Conservation (phyloP, 2,329 filamentous ascomycete genomes). For the Achaetomium macrosporum region DNA sequence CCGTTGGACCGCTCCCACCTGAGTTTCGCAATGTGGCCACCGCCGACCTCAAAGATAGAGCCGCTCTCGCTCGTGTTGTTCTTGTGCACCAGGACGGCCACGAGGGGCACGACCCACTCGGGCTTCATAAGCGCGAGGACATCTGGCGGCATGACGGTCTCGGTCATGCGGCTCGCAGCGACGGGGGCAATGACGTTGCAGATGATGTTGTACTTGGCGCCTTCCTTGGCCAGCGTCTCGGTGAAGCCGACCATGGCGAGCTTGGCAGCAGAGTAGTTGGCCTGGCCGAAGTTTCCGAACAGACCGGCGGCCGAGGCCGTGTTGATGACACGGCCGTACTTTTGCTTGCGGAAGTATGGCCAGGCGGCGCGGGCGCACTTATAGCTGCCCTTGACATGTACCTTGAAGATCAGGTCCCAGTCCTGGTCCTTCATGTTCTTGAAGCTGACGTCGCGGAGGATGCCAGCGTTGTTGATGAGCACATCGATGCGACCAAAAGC, state of each 20-base stretch:
- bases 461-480: slow-evolving; percentile 96
- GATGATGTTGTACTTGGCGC: slow-evolving; percentile 94
- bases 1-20: slow-evolving; percentile 92
- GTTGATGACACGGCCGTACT: slow-evolving; percentile 95
- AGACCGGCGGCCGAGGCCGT: slow-evolving; percentile 93
- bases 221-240: slow-evolving; percentile 96
- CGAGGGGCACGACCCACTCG: slow-evolving; percentile 91
- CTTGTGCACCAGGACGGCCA: slow-evolving; percentile 81
- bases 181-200: slow-evolving; percentile 93
- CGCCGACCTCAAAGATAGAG: slow-evolving; percentile 87
- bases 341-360: slow-evolving; percentile 98
- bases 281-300: slow-evolving; percentile 92
- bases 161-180: slow-evolving; percentile 90
- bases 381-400: slow-evolving; percentile 90
- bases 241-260: slow-evolving; percentile 94
- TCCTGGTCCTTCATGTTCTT: slow-evolving; percentile 98
- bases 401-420: slow-evolving; percentile 91
- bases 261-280: slow-evolving; percentile 97
- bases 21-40: slow-evolving; percentile 85
- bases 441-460: slow-evolving; percentile 90
- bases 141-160: slow-evolving; percentile 93
- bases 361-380: slow-evolving; percentile 93
- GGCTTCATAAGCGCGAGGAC: slow-evolving; percentile 79
- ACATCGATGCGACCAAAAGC: slow-evolving; percentile 83
- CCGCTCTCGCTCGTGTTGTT: slow-evolving; percentile 79